These are phyloP conservation scores for Ceratobasidium sp. DNA, from an alignment of 1,284 basidiomycete species.

Conservation along the genomic window DNA sequence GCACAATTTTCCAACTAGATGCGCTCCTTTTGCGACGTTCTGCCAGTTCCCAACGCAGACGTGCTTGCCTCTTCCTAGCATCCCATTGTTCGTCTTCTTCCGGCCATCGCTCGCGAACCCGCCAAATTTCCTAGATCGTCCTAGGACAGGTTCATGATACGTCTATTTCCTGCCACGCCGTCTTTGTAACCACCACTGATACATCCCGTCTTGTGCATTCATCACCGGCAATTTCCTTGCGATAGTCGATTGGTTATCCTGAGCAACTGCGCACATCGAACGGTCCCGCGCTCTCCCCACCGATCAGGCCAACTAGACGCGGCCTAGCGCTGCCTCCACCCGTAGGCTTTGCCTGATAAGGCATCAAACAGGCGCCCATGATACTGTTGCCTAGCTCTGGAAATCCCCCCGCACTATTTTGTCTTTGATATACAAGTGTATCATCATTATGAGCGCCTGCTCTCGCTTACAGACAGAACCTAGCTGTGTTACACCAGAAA, in stretches of 20 bases:
- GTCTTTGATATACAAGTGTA: background rate
- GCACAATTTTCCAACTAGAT: background rate
- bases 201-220: background rate
- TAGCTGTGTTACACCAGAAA: background rate
- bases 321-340: background rate
- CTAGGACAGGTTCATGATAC: constrained; percentile 1
- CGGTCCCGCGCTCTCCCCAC: too few relatives aligned
- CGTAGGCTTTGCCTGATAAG: background rate
- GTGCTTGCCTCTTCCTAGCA: too few relatives aligned
- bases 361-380: constrained; percentile 28
- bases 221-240: constrained; percentile 12
- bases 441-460: background rate
- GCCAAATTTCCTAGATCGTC: background rate
- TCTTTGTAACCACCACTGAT: background rate
- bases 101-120: background rate
- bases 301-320: constrained; percentile 7
- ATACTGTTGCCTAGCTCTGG: background rate
- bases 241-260: constrained; percentile 1
- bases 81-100: constrained; percentile 12
- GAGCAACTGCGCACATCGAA: background rate
- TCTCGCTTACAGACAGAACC: constrained; percentile 7
- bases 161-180: background rate
- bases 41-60: background rate
- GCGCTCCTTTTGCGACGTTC: background rate
- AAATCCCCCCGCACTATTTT: background rate